Evolutionary conservation across 2,329 filamentous ascomycete genomes (phyloP).

Genomic region (Rhynchosporium agropyri): DNA sequence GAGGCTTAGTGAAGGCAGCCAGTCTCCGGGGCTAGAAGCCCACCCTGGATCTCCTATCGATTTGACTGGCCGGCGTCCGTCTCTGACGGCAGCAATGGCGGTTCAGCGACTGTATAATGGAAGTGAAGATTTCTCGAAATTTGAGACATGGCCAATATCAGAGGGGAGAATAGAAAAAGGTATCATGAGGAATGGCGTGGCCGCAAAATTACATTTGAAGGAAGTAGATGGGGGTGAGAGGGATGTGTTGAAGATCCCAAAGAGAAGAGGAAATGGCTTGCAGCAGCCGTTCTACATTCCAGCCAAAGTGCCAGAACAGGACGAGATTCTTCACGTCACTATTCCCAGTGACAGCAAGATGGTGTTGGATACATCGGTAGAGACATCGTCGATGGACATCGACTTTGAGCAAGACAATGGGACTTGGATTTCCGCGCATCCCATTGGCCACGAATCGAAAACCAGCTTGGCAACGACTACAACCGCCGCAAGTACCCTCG

Average conservation of each 20-base stretch:
- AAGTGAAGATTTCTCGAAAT: conserved; percentile 32
- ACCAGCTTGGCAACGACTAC: conserved; percentile 36
- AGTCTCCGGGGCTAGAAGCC: conserved; percentile 39
- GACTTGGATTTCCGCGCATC: conserved; percentile 38
- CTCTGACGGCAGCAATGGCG: conserved; percentile 33
- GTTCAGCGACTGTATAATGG: conserved; percentile 36
- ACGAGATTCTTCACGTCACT: conserved; percentile 29
- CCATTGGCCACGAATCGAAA: conserved; percentile 34
- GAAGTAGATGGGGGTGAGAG: conserved; percentile 23
- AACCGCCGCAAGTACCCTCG: conserved; percentile 32
- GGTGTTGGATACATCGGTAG: conserved; percentile 34
- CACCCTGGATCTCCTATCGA: conserved; percentile 42
- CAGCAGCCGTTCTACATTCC: conserved; percentile 38
- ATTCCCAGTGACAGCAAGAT: conserved; percentile 23
- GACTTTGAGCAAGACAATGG: conserved; percentile 37
- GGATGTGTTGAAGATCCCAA: conserved; percentile 21
- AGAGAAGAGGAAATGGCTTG: conserved; percentile 27
- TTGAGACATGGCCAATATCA: conserved; percentile 32
- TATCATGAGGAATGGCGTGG: conserved; percentile 40
- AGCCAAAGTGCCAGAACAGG: conserved; percentile 38
- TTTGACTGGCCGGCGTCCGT: conserved; percentile 36
- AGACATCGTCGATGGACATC: conserved; percentile 35
- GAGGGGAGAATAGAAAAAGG: conserved; percentile 35
- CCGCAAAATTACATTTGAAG: conserved; percentile 37
- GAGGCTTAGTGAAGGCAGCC: conserved; percentile 38